Base-by-base conservation (phyloP, 768 basidiomycete species). In the Cystobasidium ongulense region DNA sequence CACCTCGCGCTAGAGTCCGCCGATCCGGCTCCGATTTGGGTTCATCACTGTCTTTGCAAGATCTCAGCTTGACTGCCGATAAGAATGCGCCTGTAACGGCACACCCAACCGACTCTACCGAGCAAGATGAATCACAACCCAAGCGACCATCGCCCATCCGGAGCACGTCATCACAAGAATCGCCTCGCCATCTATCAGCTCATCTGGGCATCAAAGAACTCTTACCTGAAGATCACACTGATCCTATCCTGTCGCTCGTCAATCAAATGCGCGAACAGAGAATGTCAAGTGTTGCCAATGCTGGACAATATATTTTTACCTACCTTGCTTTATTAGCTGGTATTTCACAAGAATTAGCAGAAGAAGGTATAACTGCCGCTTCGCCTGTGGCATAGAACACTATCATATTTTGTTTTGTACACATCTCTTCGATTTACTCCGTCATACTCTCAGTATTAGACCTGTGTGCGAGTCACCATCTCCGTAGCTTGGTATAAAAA, bases 181-280 rank as follows among this genome's bases (percentile, higher is more conserved):
- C 57, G 5, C 57, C 57, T 27, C 57, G 57, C 3, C 57, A 59
- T 35, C 33, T 59, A 4, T 13, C 11, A 13, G 57, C 57, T 11
- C 57, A 27, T 21, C 57, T 59, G 17, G 57, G 57, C 57, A 31
- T 27, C 18, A 54, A 38, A 21, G 35, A 54, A 15, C 68, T 71
- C 33, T 18, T 59, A 8, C 53, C 68, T 31, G 53, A 71, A 59
- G 68, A 83, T 84, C 39, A 87, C 36, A 27, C 67, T 39, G 89
- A 91, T 59, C 95, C 95, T 1, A 86, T 96, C 46, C 87, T 85
- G 80, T 85, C 87, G 68, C 86, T 96, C 0, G 84, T 97, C 63
- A 91, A 94, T 81, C 91, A 93, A 79, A 92, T 98, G 88, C 86
- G 95, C 54, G 88, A 94, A 81, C 94, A 97, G 82, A 84, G 95